These are phyloP conservation scores for Westerdykella sp. DNA, from an alignment of 2,329 filamentous ascomycete species.

Conservation along the genomic window DNA sequence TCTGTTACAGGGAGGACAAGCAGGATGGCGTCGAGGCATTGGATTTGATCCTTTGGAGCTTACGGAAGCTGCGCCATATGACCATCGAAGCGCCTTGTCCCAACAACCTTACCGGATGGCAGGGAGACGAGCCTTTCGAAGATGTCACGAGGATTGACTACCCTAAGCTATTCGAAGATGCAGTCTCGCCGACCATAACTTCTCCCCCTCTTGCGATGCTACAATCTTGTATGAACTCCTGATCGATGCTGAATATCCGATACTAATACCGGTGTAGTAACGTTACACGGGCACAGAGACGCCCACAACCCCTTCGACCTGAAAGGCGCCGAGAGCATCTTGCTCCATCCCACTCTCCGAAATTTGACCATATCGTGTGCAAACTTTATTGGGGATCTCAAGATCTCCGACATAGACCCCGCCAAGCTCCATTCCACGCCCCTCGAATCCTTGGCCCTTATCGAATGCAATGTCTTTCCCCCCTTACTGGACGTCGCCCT, in stretches of 20 bases:
- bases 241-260: neutral
- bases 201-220: conserved; percentile 19
- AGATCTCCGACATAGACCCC: conserved; percentile 7
- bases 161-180: conserved; percentile 21
- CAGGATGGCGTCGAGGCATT: conserved; percentile 25
- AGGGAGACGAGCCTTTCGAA: conserved; percentile 16
- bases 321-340: conserved; percentile 21
- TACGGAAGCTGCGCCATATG: conserved; percentile 26
- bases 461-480: conserved; percentile 33
- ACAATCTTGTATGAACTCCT: conserved; percentile 22
- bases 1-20: conserved; percentile 21
- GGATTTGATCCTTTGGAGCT: conserved; percentile 17
- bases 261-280: conserved; percentile 14
- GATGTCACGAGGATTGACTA: conserved; percentile 27
- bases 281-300: conserved; percentile 27
- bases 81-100: conserved; percentile 32
- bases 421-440: conserved; percentile 22
- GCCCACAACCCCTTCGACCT: conserved; percentile 15
- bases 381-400: conserved; percentile 21
- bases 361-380: conserved; percentile 30
- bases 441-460: conserved; percentile 27
- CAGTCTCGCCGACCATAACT: conserved; percentile 14
- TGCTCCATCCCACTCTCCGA: conserved; percentile 29
- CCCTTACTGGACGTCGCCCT: conserved; percentile 22
- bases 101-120: conserved; percentile 29